Evolutionary conservation across 140 eudicot genomes (phyloP).

Genomic region (Ambrosia hybrid): DNA sequence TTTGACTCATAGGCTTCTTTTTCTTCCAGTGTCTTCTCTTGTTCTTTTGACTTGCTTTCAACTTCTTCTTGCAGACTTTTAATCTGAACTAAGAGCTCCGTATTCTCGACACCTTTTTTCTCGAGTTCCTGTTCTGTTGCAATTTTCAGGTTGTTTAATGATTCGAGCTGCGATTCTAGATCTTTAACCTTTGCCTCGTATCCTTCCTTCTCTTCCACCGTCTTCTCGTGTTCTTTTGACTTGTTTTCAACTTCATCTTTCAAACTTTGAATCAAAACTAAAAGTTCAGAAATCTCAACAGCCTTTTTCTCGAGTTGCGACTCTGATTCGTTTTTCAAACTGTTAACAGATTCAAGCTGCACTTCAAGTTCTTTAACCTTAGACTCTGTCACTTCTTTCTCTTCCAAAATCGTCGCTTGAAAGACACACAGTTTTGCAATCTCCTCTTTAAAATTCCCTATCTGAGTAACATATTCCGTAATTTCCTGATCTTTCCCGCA

Average conservation of each 20-base stretch:
- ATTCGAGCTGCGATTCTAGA: constrained; percentile 31
- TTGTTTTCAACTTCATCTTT: constrained; percentile 52
- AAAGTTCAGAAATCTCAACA: constrained; percentile 39
- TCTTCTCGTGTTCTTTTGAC: constrained; percentile 28
- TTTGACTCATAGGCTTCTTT: constrained; percentile 22
- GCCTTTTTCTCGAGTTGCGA: constrained; percentile 36
- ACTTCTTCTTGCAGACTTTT: constrained; percentile 26
- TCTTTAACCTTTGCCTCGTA: constrained; percentile 25
- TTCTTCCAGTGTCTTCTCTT: constrained; percentile 21
- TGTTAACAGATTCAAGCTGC: constrained; percentile 45
- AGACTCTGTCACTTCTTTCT: constrained; percentile 38
- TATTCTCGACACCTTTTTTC: constrained; percentile 20
- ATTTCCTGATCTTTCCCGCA: constrained; percentile 37
- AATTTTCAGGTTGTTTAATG: constrained; percentile 19
- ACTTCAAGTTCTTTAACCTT: constrained; percentile 44
- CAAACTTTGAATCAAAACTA: constrained; percentile 38
- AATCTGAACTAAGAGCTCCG: constrained; percentile 6
- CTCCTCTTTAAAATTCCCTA: constrained; percentile 48
- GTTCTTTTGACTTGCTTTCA: constrained; percentile 30
- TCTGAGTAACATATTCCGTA: constrained; percentile 42
- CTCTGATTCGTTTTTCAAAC: constrained; percentile 48
- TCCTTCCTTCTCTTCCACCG: constrained; percentile 24
- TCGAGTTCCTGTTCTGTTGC: constrained; percentile 11
- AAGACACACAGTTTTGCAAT: constrained; percentile 35
- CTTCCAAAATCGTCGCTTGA: constrained; percentile 40